phyloP scores from a whole-genome alignment of 208 protist species.

The Trypanosoma cruzi region DNA sequence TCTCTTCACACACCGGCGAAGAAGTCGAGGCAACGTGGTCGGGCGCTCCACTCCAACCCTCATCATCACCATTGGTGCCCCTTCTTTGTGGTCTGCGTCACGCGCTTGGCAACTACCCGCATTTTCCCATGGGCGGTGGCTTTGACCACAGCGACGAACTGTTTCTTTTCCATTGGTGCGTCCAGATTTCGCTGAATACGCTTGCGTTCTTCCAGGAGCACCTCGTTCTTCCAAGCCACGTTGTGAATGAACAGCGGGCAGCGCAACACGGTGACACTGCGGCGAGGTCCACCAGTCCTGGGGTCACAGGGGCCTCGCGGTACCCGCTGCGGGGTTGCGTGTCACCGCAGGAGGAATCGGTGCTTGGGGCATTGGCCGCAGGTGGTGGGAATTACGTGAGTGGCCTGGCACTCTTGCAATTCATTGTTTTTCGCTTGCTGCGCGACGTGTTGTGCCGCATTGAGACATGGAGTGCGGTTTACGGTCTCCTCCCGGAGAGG shows the following conservation, averaged over 20 bases:
- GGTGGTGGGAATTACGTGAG: slow-evolving; percentile 82
- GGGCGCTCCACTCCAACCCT: slow-evolving; percentile 6
- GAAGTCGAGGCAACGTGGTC: slow-evolving; percentile 12
- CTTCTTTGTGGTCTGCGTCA: slow-evolving; percentile 30
- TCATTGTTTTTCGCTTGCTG: slow-evolving; percentile 71
- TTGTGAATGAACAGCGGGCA: slow-evolving; percentile 58
- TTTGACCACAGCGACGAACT: slow-evolving; percentile 73
- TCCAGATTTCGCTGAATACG: slow-evolving; percentile 76
- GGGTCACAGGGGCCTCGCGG: neutral
- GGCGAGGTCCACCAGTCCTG: neutral
- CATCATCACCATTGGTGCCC: slow-evolving; percentile 23
- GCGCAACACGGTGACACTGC: neutral
- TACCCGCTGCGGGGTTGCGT: slow-evolving; percentile 50
- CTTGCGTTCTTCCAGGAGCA: slow-evolving; percentile 80
- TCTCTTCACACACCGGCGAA: neutral
- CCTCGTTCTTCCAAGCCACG: slow-evolving; percentile 66
- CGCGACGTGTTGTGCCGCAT: slow-evolving; percentile 67
- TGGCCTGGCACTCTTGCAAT: slow-evolving; percentile 72
- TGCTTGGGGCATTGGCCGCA: slow-evolving; percentile 47
- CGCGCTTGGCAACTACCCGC: slow-evolving; percentile 32
- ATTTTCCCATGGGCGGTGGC: slow-evolving; percentile 34
- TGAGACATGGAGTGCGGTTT: slow-evolving; percentile 74
- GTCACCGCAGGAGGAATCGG: slow-evolving; percentile 70
- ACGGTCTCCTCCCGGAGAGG: slow-evolving; percentile 37
- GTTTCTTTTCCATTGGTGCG: slow-evolving; percentile 84